These are phyloP conservation scores for Clohesyomyces aquaticus DNA, from an alignment of 495 filamentous ascomycete genomes.

Conservation along the genomic window DNA sequence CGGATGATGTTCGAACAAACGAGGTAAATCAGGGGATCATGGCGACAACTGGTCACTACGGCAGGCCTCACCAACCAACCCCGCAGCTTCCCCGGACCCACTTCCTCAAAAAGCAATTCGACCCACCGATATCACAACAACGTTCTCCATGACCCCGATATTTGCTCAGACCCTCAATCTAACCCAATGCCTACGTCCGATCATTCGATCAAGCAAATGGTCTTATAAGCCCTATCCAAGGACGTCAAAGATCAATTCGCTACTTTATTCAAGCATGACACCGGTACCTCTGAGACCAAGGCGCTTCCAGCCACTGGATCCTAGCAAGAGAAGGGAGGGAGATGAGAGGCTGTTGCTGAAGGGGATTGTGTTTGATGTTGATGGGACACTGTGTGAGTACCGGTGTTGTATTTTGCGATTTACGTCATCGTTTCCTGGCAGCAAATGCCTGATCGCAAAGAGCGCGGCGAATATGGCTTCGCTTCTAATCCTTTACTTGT, in stretches of 20 bases:
- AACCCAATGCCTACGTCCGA: too few relatives aligned
- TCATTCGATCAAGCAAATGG: background rate
- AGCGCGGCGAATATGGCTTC: too few relatives aligned
- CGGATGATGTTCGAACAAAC: too few relatives aligned
- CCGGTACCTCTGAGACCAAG: slow-evolving; percentile 31
- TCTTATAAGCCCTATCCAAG: background rate
- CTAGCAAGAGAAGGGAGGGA: slow-evolving; percentile 32
- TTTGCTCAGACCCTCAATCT: too few relatives aligned
- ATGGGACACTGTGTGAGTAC: slow-evolving; percentile 84
- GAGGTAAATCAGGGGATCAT: too few relatives aligned
- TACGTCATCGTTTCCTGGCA: background rate
- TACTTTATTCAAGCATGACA: background rate
- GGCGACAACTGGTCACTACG: too few relatives aligned
- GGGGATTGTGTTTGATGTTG: slow-evolving; percentile 92
- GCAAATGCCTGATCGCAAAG: background rate
- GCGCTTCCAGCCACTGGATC: slow-evolving; percentile 57
- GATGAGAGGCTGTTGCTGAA: slow-evolving; percentile 62
- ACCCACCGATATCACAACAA: too few relatives aligned
- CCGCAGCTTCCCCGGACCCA: background rate
- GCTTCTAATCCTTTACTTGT: too few relatives aligned
- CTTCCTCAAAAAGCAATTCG: too few relatives aligned
- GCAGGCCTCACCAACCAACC: background rate
- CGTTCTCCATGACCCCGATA: too few relatives aligned
- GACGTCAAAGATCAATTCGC: background rate
- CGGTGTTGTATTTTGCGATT: background rate